Evolutionary conservation across 1,139 yeast species (phyloP).

Genomic region (Wickerhamomyces sp.): DNA sequence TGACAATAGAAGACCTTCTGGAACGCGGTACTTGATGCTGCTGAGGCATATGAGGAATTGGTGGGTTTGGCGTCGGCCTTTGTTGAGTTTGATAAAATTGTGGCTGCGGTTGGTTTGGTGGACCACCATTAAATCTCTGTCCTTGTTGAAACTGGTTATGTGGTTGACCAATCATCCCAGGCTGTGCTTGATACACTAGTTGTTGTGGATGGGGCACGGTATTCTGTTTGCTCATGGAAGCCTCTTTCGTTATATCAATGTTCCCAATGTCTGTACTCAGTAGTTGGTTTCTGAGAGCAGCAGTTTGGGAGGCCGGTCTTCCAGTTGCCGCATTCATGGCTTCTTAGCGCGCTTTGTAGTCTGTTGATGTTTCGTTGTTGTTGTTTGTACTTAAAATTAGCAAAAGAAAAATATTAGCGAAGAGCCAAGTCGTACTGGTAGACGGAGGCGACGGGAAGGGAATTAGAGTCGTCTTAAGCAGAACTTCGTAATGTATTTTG

Average conservation of each 20-base stretch:
- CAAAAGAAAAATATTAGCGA: too few relatives aligned
- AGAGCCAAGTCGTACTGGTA: too few relatives aligned
- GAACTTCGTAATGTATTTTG: too few relatives aligned
- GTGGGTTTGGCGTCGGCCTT: background rate
- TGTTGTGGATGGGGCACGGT: slow-evolving; percentile 17
- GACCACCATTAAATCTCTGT: background rate
- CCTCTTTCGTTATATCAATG: slow-evolving; percentile 36
- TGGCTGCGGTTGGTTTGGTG: background rate
- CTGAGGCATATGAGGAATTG: background rate
- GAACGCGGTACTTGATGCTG: slow-evolving; percentile 7
- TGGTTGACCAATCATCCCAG: slow-evolving; percentile 17
- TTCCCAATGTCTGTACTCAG: slow-evolving; percentile 33
- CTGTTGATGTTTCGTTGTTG: too few relatives aligned
- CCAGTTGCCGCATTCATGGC: too few relatives aligned
- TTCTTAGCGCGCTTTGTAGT: too few relatives aligned
- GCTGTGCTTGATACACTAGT: slow-evolving; percentile 12
- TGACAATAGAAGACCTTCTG: slow-evolving; percentile 17
- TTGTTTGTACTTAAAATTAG: too few relatives aligned
- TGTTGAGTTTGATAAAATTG: background rate
- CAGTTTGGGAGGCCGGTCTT: background rate
- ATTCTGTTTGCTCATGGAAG: slow-evolving; percentile 23
- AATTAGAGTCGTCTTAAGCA: too few relatives aligned
- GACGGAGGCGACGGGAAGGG: too few relatives aligned
- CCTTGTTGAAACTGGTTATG: slow-evolving; percentile 6
- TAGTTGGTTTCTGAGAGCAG: slow-evolving; percentile 28